A percentile compares a stretch with the other conserved stretches of the same genome.
Evolutionary conservation across 805 yeast genomes (phyloP).

Genomic region (Sungouiozyma ichnusensis): DNA sequence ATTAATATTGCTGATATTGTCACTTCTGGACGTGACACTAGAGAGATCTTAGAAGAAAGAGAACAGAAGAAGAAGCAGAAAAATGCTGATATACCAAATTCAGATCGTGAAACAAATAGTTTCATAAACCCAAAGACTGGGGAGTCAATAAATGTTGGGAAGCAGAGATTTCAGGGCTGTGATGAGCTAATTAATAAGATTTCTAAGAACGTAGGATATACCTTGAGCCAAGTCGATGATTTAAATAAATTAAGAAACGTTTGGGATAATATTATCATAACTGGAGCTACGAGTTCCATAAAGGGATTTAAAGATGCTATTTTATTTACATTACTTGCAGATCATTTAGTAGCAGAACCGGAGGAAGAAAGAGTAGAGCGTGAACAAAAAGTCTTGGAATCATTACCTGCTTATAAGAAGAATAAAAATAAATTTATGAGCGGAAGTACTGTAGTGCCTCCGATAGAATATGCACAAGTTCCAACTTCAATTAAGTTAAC

Average conservation of each 20-base stretch:
- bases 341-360: slow-evolving; percentile 38
- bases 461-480: slow-evolving; percentile 45
- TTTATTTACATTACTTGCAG: slow-evolving; percentile 44
- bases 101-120: slow-evolving; percentile 60
- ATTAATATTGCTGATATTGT: slow-evolving; percentile 86
- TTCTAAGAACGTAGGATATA: slow-evolving; percentile 41
- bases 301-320: slow-evolving; percentile 69
- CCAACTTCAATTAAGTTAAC: slow-evolving; percentile 65
- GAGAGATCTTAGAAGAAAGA: slow-evolving; percentile 59
- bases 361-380: slow-evolving; percentile 18
- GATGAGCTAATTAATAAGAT: slow-evolving; percentile 47
- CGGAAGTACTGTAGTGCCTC: slow-evolving; percentile 18
- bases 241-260: slow-evolving; percentile 65
- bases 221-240: slow-evolving; percentile 52
- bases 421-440: slow-evolving; percentile 19
- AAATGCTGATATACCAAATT: slow-evolving; percentile 37
- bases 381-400: slow-evolving; percentile 26
- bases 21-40: slow-evolving; percentile 55
- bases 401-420: slow-evolving; percentile 22
- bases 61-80: slow-evolving; percentile 35
- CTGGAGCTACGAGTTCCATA: slow-evolving; percentile 69
- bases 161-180: slow-evolving; percentile 79
- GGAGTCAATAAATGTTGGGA: slow-evolving; percentile 59
- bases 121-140: slow-evolving; percentile 51
- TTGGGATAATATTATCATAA: slow-evolving; percentile 71